Evolutionary conservation across 2,329 filamentous ascomycete genomes (phyloP), one percentile per base, ranked within the genome.

Genomic region (Fusarium virguliforme): DNA sequence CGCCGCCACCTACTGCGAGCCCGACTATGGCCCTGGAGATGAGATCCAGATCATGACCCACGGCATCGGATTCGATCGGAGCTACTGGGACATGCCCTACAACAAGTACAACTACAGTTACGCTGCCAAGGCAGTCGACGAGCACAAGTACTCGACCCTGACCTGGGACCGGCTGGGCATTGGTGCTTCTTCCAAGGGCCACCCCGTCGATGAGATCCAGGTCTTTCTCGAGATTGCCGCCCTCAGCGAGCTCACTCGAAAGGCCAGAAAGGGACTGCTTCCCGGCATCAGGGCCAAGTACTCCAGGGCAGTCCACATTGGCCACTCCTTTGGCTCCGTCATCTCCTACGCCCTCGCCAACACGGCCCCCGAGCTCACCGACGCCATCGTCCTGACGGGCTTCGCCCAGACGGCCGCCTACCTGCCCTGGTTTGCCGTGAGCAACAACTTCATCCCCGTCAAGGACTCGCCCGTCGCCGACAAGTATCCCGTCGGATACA

Each of bases 31-130:
- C 9, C 78, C 83, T 10, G 76, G 82, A 57, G 38, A 74, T 13
- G 70, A 76, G 24, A 64, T 84, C 5, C 81, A 84, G 72, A 79
- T 84, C 54, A 76, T 82, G 56, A 84, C 83, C 4, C 82, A 83
- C 55, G 82, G 83, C 4, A 69, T 83, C 26, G 83, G 81, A 26
- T 83, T 83, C 62, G 79, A 81, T 59, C 76, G 76, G 54, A 86
- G 83, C 48, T 92, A 91, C 81, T 92, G 89, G 89, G 88, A 92
- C 75, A 77, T 87, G 10, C 77, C 87, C 1, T 86, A 82, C 79
- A 84, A 88, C 75, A 81, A 85, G 73, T 86, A 84, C 81, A 88
- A 90, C 75, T 91, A 92, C 81, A 89, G 85, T 74, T 92, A 92
- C 76, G 83, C 88, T 30, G 82, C 86, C 51, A 79, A 79, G 12